Evolutionary conservation across 306 rosid genomes (phyloP).

Genomic region (Parietaria judaica): DNA sequence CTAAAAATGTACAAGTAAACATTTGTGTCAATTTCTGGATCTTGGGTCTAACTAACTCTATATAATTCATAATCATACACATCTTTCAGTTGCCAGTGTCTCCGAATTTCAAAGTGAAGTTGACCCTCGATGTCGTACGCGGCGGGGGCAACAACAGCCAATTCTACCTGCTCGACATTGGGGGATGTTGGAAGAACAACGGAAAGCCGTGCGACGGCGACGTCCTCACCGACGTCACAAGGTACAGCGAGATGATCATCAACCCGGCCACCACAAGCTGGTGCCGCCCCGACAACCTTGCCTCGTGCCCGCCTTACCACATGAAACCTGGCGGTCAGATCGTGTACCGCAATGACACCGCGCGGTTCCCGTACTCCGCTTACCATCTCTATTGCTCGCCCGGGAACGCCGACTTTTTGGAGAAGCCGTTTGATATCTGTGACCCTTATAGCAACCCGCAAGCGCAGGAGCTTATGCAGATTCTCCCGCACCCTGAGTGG

Average conservation of each 20-base stretch:
- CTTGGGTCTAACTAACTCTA: no score
- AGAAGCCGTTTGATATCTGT: constrained; percentile 41
- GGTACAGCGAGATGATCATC: constrained; percentile 51
- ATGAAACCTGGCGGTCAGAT: constrained; percentile 28
- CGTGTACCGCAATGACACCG: constrained; percentile 38
- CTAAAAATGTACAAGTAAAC: no score
- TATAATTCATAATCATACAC: no score
- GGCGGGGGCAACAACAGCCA: constrained; percentile 48
- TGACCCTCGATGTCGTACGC: constrained; percentile 32
- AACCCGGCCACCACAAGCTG: constrained; percentile 35
- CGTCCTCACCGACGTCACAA: constrained; percentile 38
- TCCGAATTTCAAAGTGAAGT: constrained; percentile 41
- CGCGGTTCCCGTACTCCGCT: constrained; percentile 45
- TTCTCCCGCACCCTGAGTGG: constrained; percentile 61
- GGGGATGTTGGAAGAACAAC: constrained; percentile 55
- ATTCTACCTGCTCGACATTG: constrained; percentile 42
- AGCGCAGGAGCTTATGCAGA: constrained; percentile 49
- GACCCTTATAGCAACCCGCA: constrained; percentile 59
- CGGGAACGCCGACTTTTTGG: constrained; percentile 34
- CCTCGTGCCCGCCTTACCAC: constrained; percentile 48
- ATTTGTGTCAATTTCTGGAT: no score
- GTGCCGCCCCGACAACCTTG: constrained; percentile 34
- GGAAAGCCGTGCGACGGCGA: constrained; percentile 41
- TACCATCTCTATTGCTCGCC: constrained; percentile 51
- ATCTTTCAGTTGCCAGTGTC: constrained; percentile 34